phyloP scores from a whole-genome alignment of 495 filamentous ascomycete genomes.

The Podospora pseudoanserina region DNA sequence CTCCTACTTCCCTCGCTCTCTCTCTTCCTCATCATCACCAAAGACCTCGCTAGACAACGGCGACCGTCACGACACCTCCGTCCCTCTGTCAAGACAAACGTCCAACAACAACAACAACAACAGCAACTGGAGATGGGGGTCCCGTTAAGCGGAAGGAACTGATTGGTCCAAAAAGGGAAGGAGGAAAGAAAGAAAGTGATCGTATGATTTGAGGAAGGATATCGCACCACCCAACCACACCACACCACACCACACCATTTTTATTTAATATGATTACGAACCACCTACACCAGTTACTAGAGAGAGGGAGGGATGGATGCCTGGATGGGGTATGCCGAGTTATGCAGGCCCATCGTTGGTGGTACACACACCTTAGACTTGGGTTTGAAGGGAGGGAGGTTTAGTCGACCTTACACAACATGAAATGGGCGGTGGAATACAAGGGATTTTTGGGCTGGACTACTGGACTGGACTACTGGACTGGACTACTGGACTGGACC shows the following conservation, averaged over 20 bases:
- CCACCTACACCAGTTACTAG: neutral
- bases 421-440: neutral
- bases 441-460: neutral
- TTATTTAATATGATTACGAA: neutral
- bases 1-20: conserved; percentile 37
- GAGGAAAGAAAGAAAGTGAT: neutral
- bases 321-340: neutral
- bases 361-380: neutral
- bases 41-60: conserved; percentile 43
- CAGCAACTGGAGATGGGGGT: conserved; percentile 26
- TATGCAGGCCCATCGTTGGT: neutral
- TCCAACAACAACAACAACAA: conserved; percentile 9
- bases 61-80: conserved; percentile 28
- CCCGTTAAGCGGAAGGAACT: conserved; percentile 18
- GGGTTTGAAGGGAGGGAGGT: neutral
- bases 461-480: neutral
- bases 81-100: conserved; percentile 11
- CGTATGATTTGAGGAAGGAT: neutral
- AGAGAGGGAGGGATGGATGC: neutral
- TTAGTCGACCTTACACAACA: neutral
- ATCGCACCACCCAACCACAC: neutral
- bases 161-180: neutral
- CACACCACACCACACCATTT: conserved; percentile 3
- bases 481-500: neutral
- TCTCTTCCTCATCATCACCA: conserved; percentile 34